phyloP scores from a whole-genome alignment of 768 basidiomycete genomes.

The Mycena polygramma region DNA sequence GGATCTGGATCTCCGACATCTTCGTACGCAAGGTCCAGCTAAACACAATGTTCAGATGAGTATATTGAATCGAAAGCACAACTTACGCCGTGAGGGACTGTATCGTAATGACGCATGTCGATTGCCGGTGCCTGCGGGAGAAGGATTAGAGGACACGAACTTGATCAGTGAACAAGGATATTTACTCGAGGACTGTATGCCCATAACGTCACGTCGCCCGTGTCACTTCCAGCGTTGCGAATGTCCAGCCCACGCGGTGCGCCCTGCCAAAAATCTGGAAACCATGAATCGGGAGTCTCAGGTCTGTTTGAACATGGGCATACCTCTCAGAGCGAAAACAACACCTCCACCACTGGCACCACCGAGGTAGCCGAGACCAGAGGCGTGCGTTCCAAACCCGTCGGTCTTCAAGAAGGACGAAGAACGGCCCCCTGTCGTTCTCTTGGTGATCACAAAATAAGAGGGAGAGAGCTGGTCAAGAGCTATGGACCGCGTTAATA shows the following conservation, averaged over 20 bases:
- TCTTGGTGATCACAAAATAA: slow-evolving; percentile 48
- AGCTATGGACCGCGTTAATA: slow-evolving; percentile 29
- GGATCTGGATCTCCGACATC: slow-evolving; percentile 56
- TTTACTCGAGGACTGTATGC: slow-evolving; percentile 53
- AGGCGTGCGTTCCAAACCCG: slow-evolving; percentile 50
- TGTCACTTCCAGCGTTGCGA: slow-evolving; percentile 46
- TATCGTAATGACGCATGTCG: slow-evolving; percentile 56
- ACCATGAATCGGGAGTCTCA: not conserved
- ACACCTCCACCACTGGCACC: slow-evolving; percentile 52
- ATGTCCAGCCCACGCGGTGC: slow-evolving; percentile 53
- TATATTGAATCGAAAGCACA: not conserved
- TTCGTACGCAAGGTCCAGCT: slow-evolving; percentile 56
- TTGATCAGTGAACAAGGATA: not conserved
- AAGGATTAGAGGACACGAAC: not conserved
- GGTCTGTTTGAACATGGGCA: not conserved
- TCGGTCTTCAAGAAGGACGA: slow-evolving; percentile 47
- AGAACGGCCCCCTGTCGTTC: slow-evolving; percentile 46
- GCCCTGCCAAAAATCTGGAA: slow-evolving; percentile 55
- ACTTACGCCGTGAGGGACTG: slow-evolving; percentile 51
- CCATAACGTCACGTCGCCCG: slow-evolving; percentile 51
- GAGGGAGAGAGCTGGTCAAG: slow-evolving; percentile 51
- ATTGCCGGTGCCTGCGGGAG: slow-evolving; percentile 46
- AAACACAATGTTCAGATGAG: not conserved
- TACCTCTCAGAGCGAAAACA: slow-evolving; percentile 51
- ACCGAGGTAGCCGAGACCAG: slow-evolving; percentile 53